Evolutionary conservation across 2,329 filamentous ascomycete species (phyloP).

Genomic region (Dactylonectria macrodidyma): DNA sequence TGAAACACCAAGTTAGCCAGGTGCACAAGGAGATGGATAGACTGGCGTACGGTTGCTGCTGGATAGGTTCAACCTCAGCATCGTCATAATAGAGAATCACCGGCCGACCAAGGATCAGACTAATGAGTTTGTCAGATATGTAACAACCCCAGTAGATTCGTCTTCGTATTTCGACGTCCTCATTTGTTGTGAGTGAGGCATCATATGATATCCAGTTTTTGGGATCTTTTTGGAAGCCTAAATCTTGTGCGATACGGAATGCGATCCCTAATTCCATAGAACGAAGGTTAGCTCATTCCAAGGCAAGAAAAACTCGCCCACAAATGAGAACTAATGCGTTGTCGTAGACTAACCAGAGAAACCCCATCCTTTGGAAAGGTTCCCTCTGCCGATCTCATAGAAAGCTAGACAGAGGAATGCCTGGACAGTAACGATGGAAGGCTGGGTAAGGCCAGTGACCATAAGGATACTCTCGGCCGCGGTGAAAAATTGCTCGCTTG

Average conservation of each 20-base stretch:
- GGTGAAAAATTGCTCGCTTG: conserved; percentile 40
- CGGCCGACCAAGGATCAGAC: conserved; percentile 35
- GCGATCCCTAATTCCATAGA: conserved; percentile 45
- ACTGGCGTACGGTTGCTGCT: conserved; percentile 20
- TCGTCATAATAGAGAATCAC: conserved; percentile 34
- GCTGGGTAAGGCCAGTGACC: conserved; percentile 40
- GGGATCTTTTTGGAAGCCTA: conserved; percentile 35
- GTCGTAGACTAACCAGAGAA: conserved; percentile 49
- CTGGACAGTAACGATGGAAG: conserved; percentile 44
- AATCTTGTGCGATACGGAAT: conserved; percentile 49
- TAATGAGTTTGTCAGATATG: conserved; percentile 47
- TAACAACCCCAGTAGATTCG: conserved; percentile 52
- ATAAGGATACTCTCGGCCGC: conserved; percentile 48
- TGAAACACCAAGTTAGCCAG: conserved; percentile 20
- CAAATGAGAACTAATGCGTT: conserved; percentile 34
- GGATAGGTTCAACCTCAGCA: conserved; percentile 28
- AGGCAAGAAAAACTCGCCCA: background rate
- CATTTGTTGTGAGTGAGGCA: conserved; percentile 33
- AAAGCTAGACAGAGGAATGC: conserved; percentile 48
- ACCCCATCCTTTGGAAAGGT: conserved; percentile 48
- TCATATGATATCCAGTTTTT: conserved; percentile 34
- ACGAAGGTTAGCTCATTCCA: conserved; percentile 17
- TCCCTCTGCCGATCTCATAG: conserved; percentile 48
- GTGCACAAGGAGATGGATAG: conserved; percentile 30
- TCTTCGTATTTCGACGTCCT: conserved; percentile 47